Conservation (phyloP, 768 basidiomycete species). For the Mycena crocata region DNA sequence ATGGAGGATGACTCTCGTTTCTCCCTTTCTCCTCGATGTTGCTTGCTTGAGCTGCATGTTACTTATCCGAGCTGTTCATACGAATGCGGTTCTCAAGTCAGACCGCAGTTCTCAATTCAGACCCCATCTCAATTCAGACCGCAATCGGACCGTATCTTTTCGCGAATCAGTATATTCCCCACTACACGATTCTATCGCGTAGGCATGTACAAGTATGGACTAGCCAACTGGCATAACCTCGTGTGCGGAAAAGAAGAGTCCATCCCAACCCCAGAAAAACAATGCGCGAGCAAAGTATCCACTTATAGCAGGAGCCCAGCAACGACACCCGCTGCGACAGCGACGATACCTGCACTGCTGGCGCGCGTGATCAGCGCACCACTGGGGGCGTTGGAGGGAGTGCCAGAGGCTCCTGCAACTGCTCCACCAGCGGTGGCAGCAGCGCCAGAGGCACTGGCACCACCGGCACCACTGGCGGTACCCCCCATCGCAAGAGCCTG, state of each 20-base stretch:
- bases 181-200: constrained; percentile 3
- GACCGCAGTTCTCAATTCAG: too few species aligned
- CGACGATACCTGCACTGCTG: constrained; percentile 48
- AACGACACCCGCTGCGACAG: constrained; percentile 36
- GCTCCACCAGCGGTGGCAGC: constrained; percentile 25
- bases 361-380: constrained; percentile 45
- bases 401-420: constrained; percentile 24
- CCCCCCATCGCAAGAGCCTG: constrained; percentile 20
- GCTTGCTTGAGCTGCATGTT: too few species aligned
- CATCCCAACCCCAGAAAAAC: neutral
- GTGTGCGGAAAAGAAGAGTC: neutral
- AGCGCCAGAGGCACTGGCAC: constrained; percentile 26
- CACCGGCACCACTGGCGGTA: constrained; percentile 13
- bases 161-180: neutral
- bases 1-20: too few species aligned
- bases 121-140: too few species aligned
- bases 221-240: constrained; percentile 7
- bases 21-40: too few species aligned
- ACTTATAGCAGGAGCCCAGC: constrained; percentile 37
- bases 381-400: constrained; percentile 37
- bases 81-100: too few species aligned
- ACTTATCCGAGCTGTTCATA: too few species aligned
- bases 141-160: neutral
- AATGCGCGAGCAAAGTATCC: neutral
- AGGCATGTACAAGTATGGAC: constrained; percentile 11